Percentiles rank a stretch among this genome's conserved stretches.
These are phyloP conservation scores for Elsinoe necatrix DNA, from an alignment of 2,329 filamentous ascomycete species.

Conservation along the genomic window DNA sequence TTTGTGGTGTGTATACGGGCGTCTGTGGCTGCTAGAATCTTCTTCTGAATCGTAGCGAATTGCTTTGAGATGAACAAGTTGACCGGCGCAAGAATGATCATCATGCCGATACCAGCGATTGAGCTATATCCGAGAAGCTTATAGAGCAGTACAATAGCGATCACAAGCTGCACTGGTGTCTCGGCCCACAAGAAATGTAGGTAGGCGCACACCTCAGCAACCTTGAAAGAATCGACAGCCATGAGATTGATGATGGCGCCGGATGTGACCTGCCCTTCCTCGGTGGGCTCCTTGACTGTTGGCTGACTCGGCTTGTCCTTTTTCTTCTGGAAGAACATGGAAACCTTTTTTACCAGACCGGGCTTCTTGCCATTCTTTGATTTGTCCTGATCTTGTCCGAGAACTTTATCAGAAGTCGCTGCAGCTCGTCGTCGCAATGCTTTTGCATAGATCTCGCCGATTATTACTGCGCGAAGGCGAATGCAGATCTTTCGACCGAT, in stretches of 20 bases:
- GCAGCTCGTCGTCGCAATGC: conserved; percentile 84
- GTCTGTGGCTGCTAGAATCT: conserved; percentile 86
- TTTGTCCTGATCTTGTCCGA: conserved; percentile 47
- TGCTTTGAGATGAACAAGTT: conserved; percentile 82
- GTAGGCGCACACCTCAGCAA: conserved; percentile 88
- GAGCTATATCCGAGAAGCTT: conserved; percentile 85
- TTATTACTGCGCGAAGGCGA: conserved; percentile 83
- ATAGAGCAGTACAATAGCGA: conserved; percentile 77
- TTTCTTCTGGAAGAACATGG: conserved; percentile 36
- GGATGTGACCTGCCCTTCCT: conserved; percentile 69
- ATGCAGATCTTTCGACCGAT: conserved; percentile 92
- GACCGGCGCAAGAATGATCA: conserved; percentile 78
- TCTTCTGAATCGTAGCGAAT: conserved; percentile 80
- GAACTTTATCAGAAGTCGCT: conserved; percentile 60
- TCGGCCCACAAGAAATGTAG: conserved; percentile 91
- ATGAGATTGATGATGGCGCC: conserved; percentile 99
- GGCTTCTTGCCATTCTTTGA: conserved; percentile 21
- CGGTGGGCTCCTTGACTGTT: conserved; percentile 26
- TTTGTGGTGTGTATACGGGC: conserved; percentile 95
- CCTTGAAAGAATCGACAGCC: conserved; percentile 99
- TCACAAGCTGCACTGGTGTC: conserved; percentile 76
- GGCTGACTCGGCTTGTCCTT: conserved; percentile 40
- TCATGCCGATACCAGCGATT: conserved; percentile 84
- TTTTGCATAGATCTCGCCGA: conserved; percentile 96
- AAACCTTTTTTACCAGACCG: neutral